Evolutionary conservation across 2,329 filamentous ascomycete species (phyloP), one percentile per base, ranked within the genome.

Genomic region (Dryadomyces quercivorus): DNA sequence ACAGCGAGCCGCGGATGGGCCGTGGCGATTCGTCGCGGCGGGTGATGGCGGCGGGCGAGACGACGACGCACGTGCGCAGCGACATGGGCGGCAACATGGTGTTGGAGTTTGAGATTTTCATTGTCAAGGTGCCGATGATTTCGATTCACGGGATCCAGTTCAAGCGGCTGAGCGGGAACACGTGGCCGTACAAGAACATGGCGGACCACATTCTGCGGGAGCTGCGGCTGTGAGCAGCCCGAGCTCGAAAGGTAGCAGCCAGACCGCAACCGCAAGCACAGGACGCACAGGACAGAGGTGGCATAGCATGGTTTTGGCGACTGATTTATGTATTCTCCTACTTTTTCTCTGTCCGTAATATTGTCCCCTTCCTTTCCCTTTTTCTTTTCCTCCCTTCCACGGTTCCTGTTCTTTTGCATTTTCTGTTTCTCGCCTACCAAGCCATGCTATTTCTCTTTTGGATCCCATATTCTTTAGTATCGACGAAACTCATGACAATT

Each of bases 131-230:
- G 26, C 93, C 93, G 13, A 74, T 98, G 52, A 82, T 98, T 57
- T 90, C 86, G 45, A 72, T 98, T 55, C 92, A 98, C 65, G 93
- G 93, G 50, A 91, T 98, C 58, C 93, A 97, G 68, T 98, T 98
- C 75, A 98, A 98, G 77, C 90, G 93, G 66, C 85, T 97, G 61
- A 82, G 88, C 55, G 92, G 93, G 40, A 92, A 94, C 57, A 97
- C 93, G 56, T 97, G 92, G 91, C 91, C 96, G 69, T 98, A 95
- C 72, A 95, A 96, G 75, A 92, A 88, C 65, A 94, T 97, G 90
- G 93, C 93, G 40, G 91, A 95, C 69, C 90, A 90, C 57, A 96
- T 98, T 63, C 74, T 98, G 61, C 82, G 86, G 65, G 90, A 93
- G 67, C 72, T 98, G 61, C 83, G 84, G 65, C 77, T 97, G 59